Base-by-base conservation (phyloP, 305 asterid genomes). In the Fraxinus nigra region DNA sequence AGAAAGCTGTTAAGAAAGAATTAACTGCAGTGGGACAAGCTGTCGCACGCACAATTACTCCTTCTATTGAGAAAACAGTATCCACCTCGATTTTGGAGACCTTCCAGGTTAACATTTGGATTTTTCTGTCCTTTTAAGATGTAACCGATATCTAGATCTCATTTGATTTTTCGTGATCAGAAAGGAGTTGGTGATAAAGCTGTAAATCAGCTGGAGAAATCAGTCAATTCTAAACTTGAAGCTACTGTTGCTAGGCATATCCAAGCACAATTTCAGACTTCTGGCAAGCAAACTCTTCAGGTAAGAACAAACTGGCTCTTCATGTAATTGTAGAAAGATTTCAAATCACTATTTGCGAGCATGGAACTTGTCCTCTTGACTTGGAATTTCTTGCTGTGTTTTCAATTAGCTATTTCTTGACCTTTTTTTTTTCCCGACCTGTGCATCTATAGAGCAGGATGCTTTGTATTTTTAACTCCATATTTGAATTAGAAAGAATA, bases 231-330 rank as follows among this genome's bases (percentile, higher is more conserved):
- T 82, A 95, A 93, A 88, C 97, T 95, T 76, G 98, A 95, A 87
- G 86, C 94, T 70, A 79, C 92, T 10, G 94, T 95, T 86, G 90
- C 94, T 56, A 90, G 94, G 83, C 98, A 93, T 83, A 91, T 93
- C 85, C 98, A 93, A 85, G 87, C 88, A 76, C 98, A 95, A 70
- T 93, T 95, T 86, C 98, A 90, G 87, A 91, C 97, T 82, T 90
- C 97, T 86, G 98, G 98, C 87, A 95, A 88, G 89, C 98, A 92
- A 88, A 95, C 93, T 76, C 97, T 95, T 85, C 98, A 95, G 95
- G 98, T 93, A 85, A 24, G 70, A 76, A 74, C 40, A 32, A 32
- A 69, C 8, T 69, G 75, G 40, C 40, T 30, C 75, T 32, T 69
- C 22, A 5, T 8, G 40, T 28, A 30, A 13, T 30, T 32, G 75